Conservation (phyloP, 306 rosid genomes). For the Prunus armeniaca region DNA sequence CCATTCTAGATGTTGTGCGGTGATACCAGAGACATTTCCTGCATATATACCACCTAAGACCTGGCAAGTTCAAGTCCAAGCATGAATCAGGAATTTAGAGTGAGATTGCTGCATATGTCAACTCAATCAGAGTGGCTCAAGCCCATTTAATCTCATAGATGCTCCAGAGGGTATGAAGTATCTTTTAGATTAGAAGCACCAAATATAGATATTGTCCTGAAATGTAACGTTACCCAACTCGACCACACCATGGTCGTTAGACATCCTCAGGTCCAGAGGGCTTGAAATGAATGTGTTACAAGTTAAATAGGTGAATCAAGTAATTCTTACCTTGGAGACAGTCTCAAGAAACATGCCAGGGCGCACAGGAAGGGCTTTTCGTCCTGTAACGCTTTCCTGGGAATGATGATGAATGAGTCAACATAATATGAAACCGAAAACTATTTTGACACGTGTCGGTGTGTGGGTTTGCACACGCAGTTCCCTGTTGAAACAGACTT, state of each 20-base stretch:
- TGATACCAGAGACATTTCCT: constrained; percentile 79
- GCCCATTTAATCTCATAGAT: background rate
- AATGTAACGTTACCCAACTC: constrained; percentile 11
- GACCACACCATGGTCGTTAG: background rate
- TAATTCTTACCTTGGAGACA: constrained; percentile 66
- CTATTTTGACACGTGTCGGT: background rate
- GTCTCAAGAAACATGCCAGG: constrained; percentile 99
- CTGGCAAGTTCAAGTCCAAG: constrained; percentile 37
- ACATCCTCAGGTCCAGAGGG: constrained; percentile 13
- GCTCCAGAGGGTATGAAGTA: background rate
- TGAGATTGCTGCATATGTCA: background rate
- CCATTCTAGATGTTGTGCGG: constrained; percentile 97
- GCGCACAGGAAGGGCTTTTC: constrained; percentile 76
- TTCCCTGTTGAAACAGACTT: background rate
- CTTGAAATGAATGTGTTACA: constrained; percentile 9
- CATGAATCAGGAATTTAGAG: constrained; percentile 10
- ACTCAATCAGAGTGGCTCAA: constrained; percentile 4
- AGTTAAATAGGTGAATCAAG: background rate
- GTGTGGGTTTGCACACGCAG: too few species aligned
- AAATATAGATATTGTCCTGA: constrained; percentile 12
- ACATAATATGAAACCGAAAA: background rate
- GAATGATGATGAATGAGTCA: constrained; percentile 18
- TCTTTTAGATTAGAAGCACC: background rate
- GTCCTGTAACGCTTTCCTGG: constrained; percentile 67
- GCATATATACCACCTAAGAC: constrained; percentile 88